Percentiles rank a stretch among this genome's conserved stretches.
phyloP scores from a whole-genome alignment of 2,329 filamentous ascomycete genomes.

The Pseudogymnoascus sp. region DNA sequence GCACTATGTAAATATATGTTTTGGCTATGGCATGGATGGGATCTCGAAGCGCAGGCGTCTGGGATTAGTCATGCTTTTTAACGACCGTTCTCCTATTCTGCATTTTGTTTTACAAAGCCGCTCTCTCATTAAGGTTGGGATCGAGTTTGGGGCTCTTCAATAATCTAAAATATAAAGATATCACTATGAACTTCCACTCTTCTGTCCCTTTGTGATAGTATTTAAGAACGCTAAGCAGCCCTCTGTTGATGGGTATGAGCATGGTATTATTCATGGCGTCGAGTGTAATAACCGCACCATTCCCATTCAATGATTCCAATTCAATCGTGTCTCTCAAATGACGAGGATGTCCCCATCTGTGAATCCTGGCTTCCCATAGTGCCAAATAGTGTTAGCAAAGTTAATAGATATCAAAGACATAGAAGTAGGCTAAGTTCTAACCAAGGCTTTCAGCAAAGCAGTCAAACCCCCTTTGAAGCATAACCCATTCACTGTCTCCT shows the following conservation, averaged over 20 bases:
- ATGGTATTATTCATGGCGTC: not conserved
- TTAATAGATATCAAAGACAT: not conserved
- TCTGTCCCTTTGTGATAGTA: not conserved
- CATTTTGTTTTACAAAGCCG: not conserved
- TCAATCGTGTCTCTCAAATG: not conserved
- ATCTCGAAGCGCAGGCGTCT: slow-evolving; percentile 10
- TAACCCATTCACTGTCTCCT: not conserved
- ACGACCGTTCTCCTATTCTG: slow-evolving; percentile 8
- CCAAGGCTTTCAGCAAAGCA: not conserved
- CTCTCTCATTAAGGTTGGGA: not conserved
- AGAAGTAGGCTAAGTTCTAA: not conserved
- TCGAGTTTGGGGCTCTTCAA: not conserved
- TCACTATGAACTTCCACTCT: not conserved
- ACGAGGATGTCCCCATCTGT: not conserved
- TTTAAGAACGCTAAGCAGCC: not conserved
- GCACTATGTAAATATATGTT: slow-evolving; percentile 9
- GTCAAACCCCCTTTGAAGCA: not conserved
- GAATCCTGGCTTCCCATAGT: not conserved
- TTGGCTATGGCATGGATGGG: not conserved
- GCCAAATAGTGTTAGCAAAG: not conserved
- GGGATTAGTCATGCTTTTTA: slow-evolving; percentile 5
- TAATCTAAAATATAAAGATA: not conserved
- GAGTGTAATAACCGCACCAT: not conserved
- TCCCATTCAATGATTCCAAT: not conserved
- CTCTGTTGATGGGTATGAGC: not conserved